Base-by-base conservation (phyloP, 805 yeast species). In the Pichia cabralensis region DNA sequence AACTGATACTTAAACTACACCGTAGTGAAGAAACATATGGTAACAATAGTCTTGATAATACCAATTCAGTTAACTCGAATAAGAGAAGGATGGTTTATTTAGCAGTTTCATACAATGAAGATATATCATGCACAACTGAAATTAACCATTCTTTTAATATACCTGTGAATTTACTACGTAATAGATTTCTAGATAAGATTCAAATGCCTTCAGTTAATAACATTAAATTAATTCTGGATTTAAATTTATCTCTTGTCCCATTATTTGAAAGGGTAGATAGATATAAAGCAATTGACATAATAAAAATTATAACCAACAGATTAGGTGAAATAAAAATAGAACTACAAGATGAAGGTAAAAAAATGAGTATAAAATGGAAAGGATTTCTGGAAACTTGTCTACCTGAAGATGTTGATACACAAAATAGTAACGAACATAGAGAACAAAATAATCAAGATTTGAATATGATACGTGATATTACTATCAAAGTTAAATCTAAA, bases 141-240 rank as follows among this genome's bases (percentile, higher is more conserved):
- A 65, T 82, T 13, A 67, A 69, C 40, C 85, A 80, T 47, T 68
- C 81, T 7, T 75, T 77, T 46, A 73, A 74, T 33, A 70, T 88
- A 14, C 89, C 94, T 0, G 82, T 82, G 2, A 62, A 76, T 44
- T 60, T 82, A 27, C 48, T 81, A 36, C 69, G 74, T 38, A 64
- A 62, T 41, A 69, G 65, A 12, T 74, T 69, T 39, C 76, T 73
- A 36, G 65, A 65, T 11, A 49, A 65, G 31, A 60, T 74, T 8
- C 59, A 64, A 14, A 92, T 81, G 48, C 95, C 95, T 0, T 71
- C 67, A 46, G 56, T 77, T 29, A 62, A 64, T 28, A 59, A 60
- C 34, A 67, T 76, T 33, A 74, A 75, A 45, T 56, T 78, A 26
- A 62, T 78, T 50, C 61, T 82, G 65, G 64, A 66, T 43, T 49